These are phyloP conservation scores for Oidiodendron maius DNA, from an alignment of 495 filamentous ascomycete species.

Conservation along the genomic window DNA sequence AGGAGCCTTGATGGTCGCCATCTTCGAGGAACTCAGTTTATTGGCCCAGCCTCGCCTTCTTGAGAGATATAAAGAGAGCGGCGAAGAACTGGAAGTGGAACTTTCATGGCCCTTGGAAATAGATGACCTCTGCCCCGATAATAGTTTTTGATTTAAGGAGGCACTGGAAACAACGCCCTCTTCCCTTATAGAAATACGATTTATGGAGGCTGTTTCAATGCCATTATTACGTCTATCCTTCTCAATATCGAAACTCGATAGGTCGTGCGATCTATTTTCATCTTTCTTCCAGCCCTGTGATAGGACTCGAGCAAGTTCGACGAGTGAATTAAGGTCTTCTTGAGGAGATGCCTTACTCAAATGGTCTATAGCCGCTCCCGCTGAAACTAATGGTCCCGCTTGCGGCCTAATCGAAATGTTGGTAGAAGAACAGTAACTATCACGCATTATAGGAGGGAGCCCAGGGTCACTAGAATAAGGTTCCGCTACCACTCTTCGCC, in stretches of 20 bases:
- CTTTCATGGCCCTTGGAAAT: not conserved
- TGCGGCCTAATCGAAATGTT: constrained; percentile 6
- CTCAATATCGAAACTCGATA: not conserved
- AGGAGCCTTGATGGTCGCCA: no score
- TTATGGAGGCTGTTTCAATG: not conserved
- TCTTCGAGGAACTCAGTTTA: no score
- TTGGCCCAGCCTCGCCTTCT: no score
- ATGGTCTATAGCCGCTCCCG: constrained; percentile 7
- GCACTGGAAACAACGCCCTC: no score
- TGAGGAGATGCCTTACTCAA: constrained; percentile 15
- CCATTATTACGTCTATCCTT: not conserved
- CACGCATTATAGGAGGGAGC: not conserved
- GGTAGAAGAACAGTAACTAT: constrained; percentile 1
- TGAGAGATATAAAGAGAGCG: no score
- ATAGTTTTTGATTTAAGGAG: no score
- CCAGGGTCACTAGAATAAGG: not conserved
- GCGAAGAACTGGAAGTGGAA: not conserved
- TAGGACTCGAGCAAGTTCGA: constrained; percentile 15
- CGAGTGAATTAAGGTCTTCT: constrained; percentile 20
- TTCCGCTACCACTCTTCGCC: not conserved
- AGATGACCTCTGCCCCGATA: not conserved
- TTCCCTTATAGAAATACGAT: not conserved
- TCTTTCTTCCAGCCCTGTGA: not conserved
- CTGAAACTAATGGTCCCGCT: not conserved
- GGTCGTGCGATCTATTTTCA: not conserved